These are phyloP conservation scores for Pseudopyricularia cyperi DNA, from an alignment of 2,329 filamentous ascomycete species.

Conservation along the genomic window DNA sequence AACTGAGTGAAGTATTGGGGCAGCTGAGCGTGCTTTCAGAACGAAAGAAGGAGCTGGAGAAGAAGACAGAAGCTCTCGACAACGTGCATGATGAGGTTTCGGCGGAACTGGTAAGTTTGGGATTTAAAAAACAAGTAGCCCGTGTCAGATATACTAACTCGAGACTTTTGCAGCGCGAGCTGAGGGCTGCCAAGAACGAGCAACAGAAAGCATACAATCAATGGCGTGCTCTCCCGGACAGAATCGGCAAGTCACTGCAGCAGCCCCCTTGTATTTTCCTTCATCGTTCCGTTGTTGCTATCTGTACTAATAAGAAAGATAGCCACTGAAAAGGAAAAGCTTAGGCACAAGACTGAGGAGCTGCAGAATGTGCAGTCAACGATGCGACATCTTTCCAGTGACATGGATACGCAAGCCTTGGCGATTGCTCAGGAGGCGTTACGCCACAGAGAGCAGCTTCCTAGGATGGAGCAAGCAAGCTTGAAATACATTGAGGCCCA, in stretches of 20 bases:
- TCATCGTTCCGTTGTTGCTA: background rate
- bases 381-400: background rate
- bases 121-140: background rate
- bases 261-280: background rate
- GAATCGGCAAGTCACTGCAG: slow-evolving; percentile 42
- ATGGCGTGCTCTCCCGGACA: slow-evolving; percentile 56
- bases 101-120: slow-evolving; percentile 3
- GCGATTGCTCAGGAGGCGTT: background rate
- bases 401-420: background rate
- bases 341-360: slow-evolving; percentile 10
- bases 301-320: background rate
- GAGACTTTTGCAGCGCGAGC: slow-evolving; percentile 5
- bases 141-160: background rate
- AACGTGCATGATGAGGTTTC: slow-evolving; percentile 30
- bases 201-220: slow-evolving; percentile 53
- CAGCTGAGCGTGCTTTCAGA: slow-evolving; percentile 21
- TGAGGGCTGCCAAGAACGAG: slow-evolving; percentile 50
- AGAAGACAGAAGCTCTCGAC: slow-evolving; percentile 22
- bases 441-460: background rate
- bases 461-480: background rate
- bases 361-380: background rate
- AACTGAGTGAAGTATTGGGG: slow-evolving; percentile 27
- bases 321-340: background rate
- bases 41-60: slow-evolving; percentile 19
- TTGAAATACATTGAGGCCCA: background rate